These are phyloP conservation scores for Gossypium mustelinum DNA, from an alignment of 345 rosid species.

Conservation along the genomic window DNA sequence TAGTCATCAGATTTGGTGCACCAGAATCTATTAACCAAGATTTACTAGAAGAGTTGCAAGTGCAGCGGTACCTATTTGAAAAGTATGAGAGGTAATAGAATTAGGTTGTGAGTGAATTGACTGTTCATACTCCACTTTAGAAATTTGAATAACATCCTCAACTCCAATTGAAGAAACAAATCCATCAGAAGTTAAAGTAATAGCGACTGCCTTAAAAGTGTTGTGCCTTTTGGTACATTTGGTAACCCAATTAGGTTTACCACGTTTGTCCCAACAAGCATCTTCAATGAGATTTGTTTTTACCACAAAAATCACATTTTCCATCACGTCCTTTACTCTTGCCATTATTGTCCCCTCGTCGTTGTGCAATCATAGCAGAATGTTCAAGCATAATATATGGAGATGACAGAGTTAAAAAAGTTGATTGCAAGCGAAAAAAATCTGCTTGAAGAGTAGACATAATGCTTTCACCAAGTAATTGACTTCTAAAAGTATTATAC, in stretches of 20 bases:
- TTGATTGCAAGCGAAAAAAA: not conserved
- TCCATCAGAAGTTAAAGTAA: not conserved
- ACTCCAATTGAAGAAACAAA: not conserved
- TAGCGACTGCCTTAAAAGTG: not conserved
- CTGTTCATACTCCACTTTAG: not conserved
- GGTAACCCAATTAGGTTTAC: not conserved
- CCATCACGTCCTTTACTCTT: not conserved
- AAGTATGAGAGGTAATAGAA: not conserved
- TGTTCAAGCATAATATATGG: not conserved
- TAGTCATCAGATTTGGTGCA: not conserved
- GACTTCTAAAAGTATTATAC: not conserved
- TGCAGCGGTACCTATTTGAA: not conserved
- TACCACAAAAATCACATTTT: not conserved
- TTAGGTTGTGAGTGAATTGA: not conserved
- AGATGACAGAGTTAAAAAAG: not conserved
- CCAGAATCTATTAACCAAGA: not conserved
- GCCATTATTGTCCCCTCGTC: not conserved
- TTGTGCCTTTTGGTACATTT: not conserved
- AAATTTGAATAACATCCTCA: not conserved
- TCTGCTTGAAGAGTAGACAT: not conserved
- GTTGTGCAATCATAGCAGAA: not conserved
- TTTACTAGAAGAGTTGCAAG: not conserved
- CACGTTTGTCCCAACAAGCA: too few species aligned
- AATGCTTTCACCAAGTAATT: not conserved
- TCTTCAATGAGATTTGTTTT: not conserved